phyloP scores from a whole-genome alignment of 1,284 basidiomycete species.

The Ceratorhiza oryzae-sativae region DNA sequence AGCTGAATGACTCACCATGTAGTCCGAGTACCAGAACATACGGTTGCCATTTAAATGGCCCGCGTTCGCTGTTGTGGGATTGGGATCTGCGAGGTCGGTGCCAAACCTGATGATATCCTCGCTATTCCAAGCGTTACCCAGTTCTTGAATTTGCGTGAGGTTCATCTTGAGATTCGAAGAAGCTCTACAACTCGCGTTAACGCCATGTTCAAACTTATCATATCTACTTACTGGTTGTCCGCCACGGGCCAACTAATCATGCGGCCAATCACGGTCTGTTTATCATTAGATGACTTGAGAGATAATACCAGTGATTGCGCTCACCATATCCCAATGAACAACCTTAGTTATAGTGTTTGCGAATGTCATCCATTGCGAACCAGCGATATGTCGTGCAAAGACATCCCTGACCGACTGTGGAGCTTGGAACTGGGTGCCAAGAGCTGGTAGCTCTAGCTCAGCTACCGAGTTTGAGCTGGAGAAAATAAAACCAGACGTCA shows the following conservation, averaged over 20 bases:
- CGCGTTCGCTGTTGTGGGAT: slow-evolving; percentile 60
- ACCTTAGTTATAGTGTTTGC: slow-evolving; percentile 39
- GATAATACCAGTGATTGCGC: background rate
- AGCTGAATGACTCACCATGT: slow-evolving; percentile 58
- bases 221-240: slow-evolving; percentile 39
- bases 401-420: background rate
- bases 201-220: too few relatives aligned
- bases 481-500: too few relatives aligned
- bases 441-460: slow-evolving; percentile 40
- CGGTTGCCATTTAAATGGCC: slow-evolving; percentile 66
- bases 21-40: slow-evolving; percentile 72
- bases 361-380: slow-evolving; percentile 42
- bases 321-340: slow-evolving; percentile 43
- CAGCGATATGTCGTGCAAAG: slow-evolving; percentile 12
- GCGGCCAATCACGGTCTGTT: slow-evolving; percentile 39
- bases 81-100: slow-evolving; percentile 41
- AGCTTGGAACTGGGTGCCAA: slow-evolving; percentile 38
- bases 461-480: slow-evolving; percentile 39
- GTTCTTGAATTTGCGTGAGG: slow-evolving; percentile 26
- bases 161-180: slow-evolving; percentile 40
- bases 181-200: slow-evolving; percentile 21
- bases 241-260: slow-evolving; percentile 40
- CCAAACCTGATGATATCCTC: slow-evolving; percentile 48
- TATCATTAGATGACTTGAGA: background rate
- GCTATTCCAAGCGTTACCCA: slow-evolving; percentile 41